Percentiles rank a stretch among this genome's conserved stretches.
phyloP scores from a whole-genome alignment of 2,329 filamentous ascomycete species.

The Pseudonectria buxi region DNA sequence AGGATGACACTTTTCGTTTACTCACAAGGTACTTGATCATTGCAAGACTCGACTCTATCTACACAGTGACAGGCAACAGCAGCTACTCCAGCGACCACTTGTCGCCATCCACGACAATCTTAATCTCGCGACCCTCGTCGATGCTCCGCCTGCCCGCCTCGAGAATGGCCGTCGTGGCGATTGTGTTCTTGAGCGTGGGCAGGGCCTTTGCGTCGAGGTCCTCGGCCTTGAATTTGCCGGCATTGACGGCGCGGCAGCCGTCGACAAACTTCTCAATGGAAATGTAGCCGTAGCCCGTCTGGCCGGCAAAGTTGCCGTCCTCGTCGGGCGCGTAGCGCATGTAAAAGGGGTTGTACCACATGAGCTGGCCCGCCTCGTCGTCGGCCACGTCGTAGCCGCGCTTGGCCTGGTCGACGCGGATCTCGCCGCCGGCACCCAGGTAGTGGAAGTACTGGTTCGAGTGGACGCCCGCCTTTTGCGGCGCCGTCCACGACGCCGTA shows the following conservation, averaged over 20 bases:
- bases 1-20: no score
- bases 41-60: no score
- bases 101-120: constrained; percentile 61
- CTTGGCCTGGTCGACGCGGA: constrained; percentile 88
- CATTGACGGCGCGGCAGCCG: constrained; percentile 71
- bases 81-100: constrained; percentile 57
- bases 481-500: constrained; percentile 91
- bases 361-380: constrained; percentile 61
- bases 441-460: constrained; percentile 97
- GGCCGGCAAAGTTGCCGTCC: constrained; percentile 88
- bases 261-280: constrained; percentile 96
- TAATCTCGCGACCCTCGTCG: constrained; percentile 72
- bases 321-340: constrained; percentile 94
- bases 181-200: constrained; percentile 81
- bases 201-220: constrained; percentile 74
- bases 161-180: constrained; percentile 85
- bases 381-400: constrained; percentile 92
- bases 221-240: constrained; percentile 62
- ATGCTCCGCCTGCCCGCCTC: constrained; percentile 80
- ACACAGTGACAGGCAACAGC: no score
- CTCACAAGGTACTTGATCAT: no score
- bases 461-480: constrained; percentile 88
- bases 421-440: constrained; percentile 75
- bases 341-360: constrained; percentile 93
- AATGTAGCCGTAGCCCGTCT: constrained; percentile 87